These are phyloP conservation scores for Populus hybrid DNA, from an alignment of 441 rosid genomes.

Conservation along the genomic window DNA sequence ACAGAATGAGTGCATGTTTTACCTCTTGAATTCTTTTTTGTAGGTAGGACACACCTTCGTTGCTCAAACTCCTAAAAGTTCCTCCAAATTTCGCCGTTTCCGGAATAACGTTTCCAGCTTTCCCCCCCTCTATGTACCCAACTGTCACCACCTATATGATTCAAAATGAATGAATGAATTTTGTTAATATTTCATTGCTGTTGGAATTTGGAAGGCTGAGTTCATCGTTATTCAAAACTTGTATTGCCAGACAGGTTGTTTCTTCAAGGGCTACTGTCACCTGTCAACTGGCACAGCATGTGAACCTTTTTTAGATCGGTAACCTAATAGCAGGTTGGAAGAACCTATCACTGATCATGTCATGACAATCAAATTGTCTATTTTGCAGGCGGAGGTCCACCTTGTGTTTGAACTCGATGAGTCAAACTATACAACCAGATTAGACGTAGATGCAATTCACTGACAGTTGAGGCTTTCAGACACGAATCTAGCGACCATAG, in stretches of 20 bases:
- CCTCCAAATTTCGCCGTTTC: slow-evolving; percentile 49
- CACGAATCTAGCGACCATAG: neutral
- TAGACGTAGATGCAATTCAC: too few species aligned
- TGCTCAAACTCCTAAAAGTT: slow-evolving; percentile 55
- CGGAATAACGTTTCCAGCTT: slow-evolving; percentile 52
- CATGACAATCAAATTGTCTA: too few species aligned
- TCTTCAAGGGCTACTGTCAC: too few species aligned
- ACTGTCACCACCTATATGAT: slow-evolving; percentile 51
- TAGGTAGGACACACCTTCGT: slow-evolving; percentile 40
- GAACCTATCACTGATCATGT: too few species aligned
- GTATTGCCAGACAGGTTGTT: neutral
- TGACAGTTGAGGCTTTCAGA: too few species aligned
- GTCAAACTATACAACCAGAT: too few species aligned
- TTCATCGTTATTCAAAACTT: neutral
- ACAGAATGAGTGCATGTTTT: neutral
- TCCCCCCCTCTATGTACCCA: slow-evolving; percentile 58
- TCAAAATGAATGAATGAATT: neutral
- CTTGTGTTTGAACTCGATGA: too few species aligned
- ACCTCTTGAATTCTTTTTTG: slow-evolving; percentile 61
- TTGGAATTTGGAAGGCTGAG: neutral
- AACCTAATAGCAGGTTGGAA: too few species aligned
- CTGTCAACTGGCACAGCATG: too few species aligned
- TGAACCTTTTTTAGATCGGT: too few species aligned
- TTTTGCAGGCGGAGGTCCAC: too few species aligned
- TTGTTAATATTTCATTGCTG: neutral